These are phyloP conservation scores for Monosporascus sp. DNA, from an alignment of 2,329 filamentous ascomycete species.

Conservation along the genomic window DNA sequence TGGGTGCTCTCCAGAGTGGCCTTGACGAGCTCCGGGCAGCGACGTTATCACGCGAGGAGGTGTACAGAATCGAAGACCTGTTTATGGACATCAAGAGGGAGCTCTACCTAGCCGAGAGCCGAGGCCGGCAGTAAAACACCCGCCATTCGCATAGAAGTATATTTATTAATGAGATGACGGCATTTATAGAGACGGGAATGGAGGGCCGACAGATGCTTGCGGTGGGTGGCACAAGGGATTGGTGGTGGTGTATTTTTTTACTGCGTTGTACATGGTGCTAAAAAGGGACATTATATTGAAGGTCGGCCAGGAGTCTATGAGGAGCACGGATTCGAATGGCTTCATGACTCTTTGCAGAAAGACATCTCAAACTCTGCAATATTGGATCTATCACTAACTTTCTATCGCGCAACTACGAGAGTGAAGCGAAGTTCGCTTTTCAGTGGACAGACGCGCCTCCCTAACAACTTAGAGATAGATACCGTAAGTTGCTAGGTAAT, in stretches of 20 bases:
- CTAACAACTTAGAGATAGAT: too few species aligned
- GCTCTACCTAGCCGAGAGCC: constrained; percentile 64
- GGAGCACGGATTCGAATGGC: neutral
- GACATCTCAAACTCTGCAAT: neutral
- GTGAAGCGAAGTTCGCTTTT: too few species aligned
- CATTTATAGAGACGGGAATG: neutral
- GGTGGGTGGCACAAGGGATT: neutral
- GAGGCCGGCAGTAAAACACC: constrained; percentile 33
- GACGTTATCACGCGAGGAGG: constrained; percentile 57
- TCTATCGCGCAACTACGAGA: too few species aligned
- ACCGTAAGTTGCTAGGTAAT: too few species aligned
- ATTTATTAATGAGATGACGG: neutral
- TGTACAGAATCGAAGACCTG: constrained; percentile 69
- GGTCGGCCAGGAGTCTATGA: neutral
- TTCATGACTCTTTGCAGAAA: neutral
- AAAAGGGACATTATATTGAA: neutral
- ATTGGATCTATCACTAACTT: neutral
- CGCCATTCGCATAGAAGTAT: neutral
- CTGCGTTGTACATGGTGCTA: neutral
- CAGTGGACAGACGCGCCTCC: too few species aligned
- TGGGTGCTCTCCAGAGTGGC: constrained; percentile 48
- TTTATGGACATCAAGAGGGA: constrained; percentile 74
- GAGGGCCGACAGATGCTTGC: neutral
- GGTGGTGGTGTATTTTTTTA: neutral
- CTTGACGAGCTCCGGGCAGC: constrained; percentile 55